Base-by-base conservation (phyloP, 2,329 filamentous ascomycete species). In the Trichoderma pleuroti region DNA sequence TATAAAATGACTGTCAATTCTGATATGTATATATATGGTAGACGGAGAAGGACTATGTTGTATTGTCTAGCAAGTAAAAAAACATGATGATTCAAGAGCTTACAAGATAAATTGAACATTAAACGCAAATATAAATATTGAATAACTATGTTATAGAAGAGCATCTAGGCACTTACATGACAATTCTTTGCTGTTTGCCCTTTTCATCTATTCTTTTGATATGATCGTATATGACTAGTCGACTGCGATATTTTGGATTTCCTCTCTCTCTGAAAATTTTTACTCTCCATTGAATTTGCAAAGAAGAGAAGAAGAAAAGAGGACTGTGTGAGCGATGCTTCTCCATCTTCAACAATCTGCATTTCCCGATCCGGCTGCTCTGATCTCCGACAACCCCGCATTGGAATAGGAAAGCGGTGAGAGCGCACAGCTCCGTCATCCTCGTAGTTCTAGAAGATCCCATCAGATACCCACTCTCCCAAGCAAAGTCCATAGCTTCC, bases 381-480 rank as follows among this genome's bases (percentile, higher is more conserved):
- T 26, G 52, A 66, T 60, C 61, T 65, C 26, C 12, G 52, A 36
- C 59, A 59, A 75, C 78, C 78, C 78, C 78, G 78, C 78, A 76
- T 74, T 75, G 21, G 73, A 77, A 76, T 21, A 61, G 79, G 80
- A 73, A 82, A 76, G 80, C 80, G 80, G 80, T 82, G 76, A 78
- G 70, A 9, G 52, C 5, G 62, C 28, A 30, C 63, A 71, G 59
- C 74, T 74, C 74, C 76, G 76, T 79, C 76, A 78, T 78, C 54
- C 62, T 71, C 3, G 14, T 71, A 76, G 74, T 82, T 82, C 81
- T 82, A 82, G 80, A 82, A 82, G 77, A 79, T 70, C 67, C 67
- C 59, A 70, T 70, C 42, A 18, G 66, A 32, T 68, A 80, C 79
- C 80, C 78, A 81, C 78, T 76, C 78, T 78, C 77, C 77, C 72